Conservation (phyloP, 2,329 filamentous ascomycete species). For the Dactylellina sp. region DNA sequence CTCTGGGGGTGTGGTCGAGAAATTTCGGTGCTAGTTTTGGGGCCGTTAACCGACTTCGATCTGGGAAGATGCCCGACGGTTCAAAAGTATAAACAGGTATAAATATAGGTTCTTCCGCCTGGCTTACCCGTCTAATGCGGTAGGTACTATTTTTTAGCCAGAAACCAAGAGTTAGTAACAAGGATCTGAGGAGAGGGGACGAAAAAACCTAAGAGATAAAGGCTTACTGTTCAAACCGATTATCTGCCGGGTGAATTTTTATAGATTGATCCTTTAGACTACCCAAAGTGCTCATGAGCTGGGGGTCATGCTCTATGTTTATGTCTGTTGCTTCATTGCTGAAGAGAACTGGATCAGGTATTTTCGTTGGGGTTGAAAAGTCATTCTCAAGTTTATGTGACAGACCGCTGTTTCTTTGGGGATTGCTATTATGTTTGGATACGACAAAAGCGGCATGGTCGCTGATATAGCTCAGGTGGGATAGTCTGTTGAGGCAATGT, state of each 20-base stretch:
- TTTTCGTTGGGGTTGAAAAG: neutral
- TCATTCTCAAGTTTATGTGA: slow-evolving; percentile 24
- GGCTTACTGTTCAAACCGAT: slow-evolving; percentile 52
- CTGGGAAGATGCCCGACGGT: slow-evolving; percentile 48
- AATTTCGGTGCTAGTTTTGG: slow-evolving; percentile 31
- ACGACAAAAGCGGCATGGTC: slow-evolving; percentile 29
- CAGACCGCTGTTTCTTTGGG: slow-evolving; percentile 4
- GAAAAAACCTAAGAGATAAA: neutral
- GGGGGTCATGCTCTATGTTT: neutral
- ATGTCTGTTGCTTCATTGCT: neutral
- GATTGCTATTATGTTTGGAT: slow-evolving; percentile 13
- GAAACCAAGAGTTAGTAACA: no score
- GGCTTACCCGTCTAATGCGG: slow-evolving; percentile 36
- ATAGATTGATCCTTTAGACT: slow-evolving; percentile 7
- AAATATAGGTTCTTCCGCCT: slow-evolving; percentile 40
- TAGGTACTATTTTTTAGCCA: no score
- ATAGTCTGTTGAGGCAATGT: slow-evolving; percentile 16
- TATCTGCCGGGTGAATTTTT: slow-evolving; percentile 42
- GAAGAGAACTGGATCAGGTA: neutral
- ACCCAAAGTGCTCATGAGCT: slow-evolving; percentile 22
- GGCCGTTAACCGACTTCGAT: slow-evolving; percentile 42
- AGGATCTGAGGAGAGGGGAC: no score
- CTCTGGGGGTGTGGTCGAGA: slow-evolving; percentile 41
- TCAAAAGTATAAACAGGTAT: slow-evolving; percentile 49
- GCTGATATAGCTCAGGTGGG: slow-evolving; percentile 37